Evolutionary conservation across 2,329 filamentous ascomycete species (phyloP), one percentile per base, ranked within the genome.

Genomic region (Hymenoscyphus fraxineus): DNA sequence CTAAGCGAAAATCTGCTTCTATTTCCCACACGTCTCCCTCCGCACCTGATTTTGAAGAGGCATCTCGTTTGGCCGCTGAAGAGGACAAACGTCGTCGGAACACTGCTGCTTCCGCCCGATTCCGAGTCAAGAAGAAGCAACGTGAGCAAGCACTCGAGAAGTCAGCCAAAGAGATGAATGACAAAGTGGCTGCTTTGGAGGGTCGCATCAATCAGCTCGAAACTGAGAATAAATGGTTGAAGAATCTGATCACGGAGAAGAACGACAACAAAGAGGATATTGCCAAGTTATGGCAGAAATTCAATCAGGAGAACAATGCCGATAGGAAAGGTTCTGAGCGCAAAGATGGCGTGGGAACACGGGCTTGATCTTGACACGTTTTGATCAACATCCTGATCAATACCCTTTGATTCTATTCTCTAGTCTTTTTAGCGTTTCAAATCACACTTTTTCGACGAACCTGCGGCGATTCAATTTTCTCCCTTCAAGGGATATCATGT

Each of bases 111-210:
- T 93, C 89, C 69, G 92, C 92, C 19, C 89, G 92, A 59, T 96
- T 96, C 83, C 89, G 92, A 65, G 87, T 95, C 76, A 96, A 96
- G 87, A 96, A 96, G 88, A 96, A 96, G 86, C 91, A 95, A 79
- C 89, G 92, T 60, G 92, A 96, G 80, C 90, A 93, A 77, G 89
- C 91, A 9, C 86, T 96, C 61, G 91, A 94, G 77, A 87, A 87
- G 73, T 89, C 87, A 3, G 88, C 92, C 72, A 92, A 93, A 77
- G 92, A 96, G 70, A 91, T 94, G 79, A 86, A 86, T 35, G 90
- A 95, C 57, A 93, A 93, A 79, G 90, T 93, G 60, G 81, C 85
- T 19, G 81, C 82, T 19, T 83, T 96, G 6, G 91, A 96, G 78
- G 83, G 83, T 72, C 86, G 87, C 65, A 88, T 95, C 62, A 84